Percentiles rank a stretch among this genome's conserved stretches.
Conservation (phyloP, 164 flowering plant species). For the Chloranthus sessilifolius region DNA sequence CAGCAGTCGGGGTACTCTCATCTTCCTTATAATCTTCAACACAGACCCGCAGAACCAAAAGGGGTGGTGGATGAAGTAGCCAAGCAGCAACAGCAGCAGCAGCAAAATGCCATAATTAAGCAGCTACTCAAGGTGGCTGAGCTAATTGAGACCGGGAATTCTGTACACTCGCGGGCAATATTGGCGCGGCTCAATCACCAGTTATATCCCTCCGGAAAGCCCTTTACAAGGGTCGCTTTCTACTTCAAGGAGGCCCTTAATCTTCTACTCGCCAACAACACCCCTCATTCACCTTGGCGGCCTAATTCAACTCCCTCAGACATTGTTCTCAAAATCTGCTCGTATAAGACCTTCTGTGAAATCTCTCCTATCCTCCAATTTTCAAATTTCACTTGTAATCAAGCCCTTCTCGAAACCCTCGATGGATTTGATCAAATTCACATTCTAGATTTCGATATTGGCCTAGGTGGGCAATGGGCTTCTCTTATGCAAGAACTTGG, state of each 20-base stretch:
- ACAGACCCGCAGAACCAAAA: conserved; percentile 35
- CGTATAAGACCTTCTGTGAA: conserved; percentile 71
- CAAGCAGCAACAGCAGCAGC: too few relatives aligned
- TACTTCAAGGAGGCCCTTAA: conserved; percentile 78
- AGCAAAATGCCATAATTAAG: conserved; percentile 50
- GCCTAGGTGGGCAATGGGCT: conserved; percentile 85
- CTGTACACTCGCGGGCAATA: conserved; percentile 95
- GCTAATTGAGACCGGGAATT: conserved; percentile 77
- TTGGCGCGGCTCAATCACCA: conserved; percentile 99
- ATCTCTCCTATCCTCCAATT: conserved; percentile 68
- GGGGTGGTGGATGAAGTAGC: conserved; percentile 29
- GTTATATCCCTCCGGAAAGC: conserved; percentile 79
- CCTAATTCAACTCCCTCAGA: conserved; percentile 36
- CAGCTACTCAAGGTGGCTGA: conserved; percentile 83
- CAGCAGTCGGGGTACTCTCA: too few relatives aligned
- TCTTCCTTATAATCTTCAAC: conserved; percentile 36
- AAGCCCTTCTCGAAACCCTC: conserved; percentile 66
- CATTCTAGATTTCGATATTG: conserved; percentile 72
- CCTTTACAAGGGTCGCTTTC: conserved; percentile 74
- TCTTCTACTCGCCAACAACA: conserved; percentile 40
- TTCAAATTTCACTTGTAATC: conserved; percentile 70
- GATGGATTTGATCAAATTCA: conserved; percentile 45
- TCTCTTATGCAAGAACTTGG: conserved; percentile 84
- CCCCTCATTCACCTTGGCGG: conserved; percentile 3
- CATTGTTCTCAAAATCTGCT: conserved; percentile 57